phyloP scores from a whole-genome alignment of 2,329 filamentous ascomycete genomes.

The Aureobasidium melanogenum region DNA sequence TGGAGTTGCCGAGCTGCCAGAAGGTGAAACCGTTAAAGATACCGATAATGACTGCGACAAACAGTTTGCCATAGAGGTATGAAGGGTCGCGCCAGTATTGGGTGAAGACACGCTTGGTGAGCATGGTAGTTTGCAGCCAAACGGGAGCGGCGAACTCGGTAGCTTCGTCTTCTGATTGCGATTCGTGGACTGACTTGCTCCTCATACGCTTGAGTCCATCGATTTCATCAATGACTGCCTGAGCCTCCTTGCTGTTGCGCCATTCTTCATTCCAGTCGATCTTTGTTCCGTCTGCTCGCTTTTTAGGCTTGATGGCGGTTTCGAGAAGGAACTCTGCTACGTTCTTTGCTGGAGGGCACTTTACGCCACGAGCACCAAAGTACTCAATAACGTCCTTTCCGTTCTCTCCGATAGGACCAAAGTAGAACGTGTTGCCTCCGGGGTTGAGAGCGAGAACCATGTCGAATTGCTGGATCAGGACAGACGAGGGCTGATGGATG shows the following conservation, averaged over 20 bases:
- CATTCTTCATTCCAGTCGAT: slow-evolving; percentile 72
- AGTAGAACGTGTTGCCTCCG: slow-evolving; percentile 64
- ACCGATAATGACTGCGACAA: slow-evolving; percentile 60
- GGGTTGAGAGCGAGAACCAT: slow-evolving; percentile 62
- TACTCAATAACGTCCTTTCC: slow-evolving; percentile 58
- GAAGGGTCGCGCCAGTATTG: slow-evolving; percentile 70
- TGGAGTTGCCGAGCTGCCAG: slow-evolving; percentile 56
- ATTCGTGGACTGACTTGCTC: slow-evolving; percentile 34
- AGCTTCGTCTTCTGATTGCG: slow-evolving; percentile 16
- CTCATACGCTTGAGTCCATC: slow-evolving; percentile 52
- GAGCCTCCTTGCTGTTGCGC: slow-evolving; percentile 55
- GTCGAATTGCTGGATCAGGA: slow-evolving; percentile 64
- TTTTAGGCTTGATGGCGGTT: slow-evolving; percentile 50
- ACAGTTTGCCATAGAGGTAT: slow-evolving; percentile 70
- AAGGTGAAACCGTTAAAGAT: slow-evolving; percentile 78
- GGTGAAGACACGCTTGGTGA: slow-evolving; percentile 61
- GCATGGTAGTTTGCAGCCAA: slow-evolving; percentile 51
- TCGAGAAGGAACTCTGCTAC: slow-evolving; percentile 59
- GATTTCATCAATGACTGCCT: slow-evolving; percentile 55
- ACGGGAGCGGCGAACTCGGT: slow-evolving; percentile 54
- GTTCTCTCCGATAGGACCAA: slow-evolving; percentile 61
- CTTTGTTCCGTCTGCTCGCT: slow-evolving; percentile 43
- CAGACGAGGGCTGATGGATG: slow-evolving; percentile 62
- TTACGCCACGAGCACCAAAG: slow-evolving; percentile 56
- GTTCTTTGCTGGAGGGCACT: slow-evolving; percentile 58